Evolutionary conservation across 257 asterid species (phyloP), one percentile per base, ranked within the genome.

Genomic region (Solanum raphanifolium): DNA sequence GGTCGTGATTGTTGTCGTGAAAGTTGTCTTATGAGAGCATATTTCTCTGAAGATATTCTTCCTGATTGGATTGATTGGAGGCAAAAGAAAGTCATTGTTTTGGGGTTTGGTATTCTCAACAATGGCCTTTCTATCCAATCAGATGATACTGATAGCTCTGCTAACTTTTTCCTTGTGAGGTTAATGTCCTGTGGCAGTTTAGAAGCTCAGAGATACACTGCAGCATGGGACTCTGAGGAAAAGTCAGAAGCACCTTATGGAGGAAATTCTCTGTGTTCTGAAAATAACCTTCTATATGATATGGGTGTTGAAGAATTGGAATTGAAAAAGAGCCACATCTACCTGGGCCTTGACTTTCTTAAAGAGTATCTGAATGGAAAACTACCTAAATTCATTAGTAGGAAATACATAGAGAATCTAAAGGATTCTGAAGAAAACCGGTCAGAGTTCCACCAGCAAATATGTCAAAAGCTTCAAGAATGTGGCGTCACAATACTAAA

Each of bases 61-160:
- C 96, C 94, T n/a, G 88, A 48, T 79, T 95, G 99, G 99, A 89
- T 92, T 87, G 95, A 96, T 88, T 94, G 98, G 98, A 94, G 98
- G 91, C 95, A 96, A 92, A 96, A 92, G 83, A 91, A 89, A 84
- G 92, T 89, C 48, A 29, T 91, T 32, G 90, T 92, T 88, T 66
- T 92, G 92, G 99, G 99, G 38, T 94, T 96, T 91, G 93, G 93
- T 71, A 88, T 94, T 89, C 92, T 94, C 39, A 85, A 86, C 32
- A 86, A 90, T 21, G 91, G 91, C 88, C 72, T 91, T 43, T 89
- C 89, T 68, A 86, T 89, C 6, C 84, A 85, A 84, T 52, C 91
- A 87, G 85, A 90, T 78, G 87, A 92, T n/a, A 31, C 90, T 79
- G 87, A 89, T 75, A 87, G 87, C 46, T 87, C 86, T 85, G 97